Evolutionary conservation across 176 grass and related monocot species (phyloP).

Genomic region (Coix lacrymajobi): DNA sequence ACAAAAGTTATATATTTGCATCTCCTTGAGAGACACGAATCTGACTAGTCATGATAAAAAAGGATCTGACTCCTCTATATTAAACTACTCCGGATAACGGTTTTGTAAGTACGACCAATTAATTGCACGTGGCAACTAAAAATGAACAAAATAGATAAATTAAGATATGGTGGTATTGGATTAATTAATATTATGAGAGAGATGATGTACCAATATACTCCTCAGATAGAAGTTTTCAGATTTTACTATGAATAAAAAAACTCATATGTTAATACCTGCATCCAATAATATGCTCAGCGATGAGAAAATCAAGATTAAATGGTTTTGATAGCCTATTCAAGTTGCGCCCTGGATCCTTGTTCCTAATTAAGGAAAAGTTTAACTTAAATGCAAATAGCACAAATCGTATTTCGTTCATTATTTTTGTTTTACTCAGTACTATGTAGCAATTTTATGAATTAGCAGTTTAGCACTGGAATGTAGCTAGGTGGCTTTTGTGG

Average conservation of each 20-base stretch:
- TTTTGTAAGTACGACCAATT: not conserved
- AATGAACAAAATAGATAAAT: not conserved
- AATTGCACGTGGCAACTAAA: not conserved
- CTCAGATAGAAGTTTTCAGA: not conserved
- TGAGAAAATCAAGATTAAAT: not conserved
- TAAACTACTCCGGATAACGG: not conserved
- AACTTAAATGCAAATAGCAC: not conserved
- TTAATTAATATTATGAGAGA: not conserved
- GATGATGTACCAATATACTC: not conserved
- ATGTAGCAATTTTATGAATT: not conserved
- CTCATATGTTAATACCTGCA: not conserved
- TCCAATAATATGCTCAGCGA: not conserved
- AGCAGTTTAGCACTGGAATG: not conserved
- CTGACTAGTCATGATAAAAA: not conserved
- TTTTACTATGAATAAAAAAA: no score
- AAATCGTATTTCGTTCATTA: not conserved
- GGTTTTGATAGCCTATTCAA: not conserved
- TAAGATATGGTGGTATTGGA: not conserved
- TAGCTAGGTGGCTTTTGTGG: not conserved
- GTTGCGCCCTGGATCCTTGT: no score
- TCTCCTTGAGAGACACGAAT: not conserved
- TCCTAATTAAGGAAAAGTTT: not conserved
- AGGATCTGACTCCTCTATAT: not conserved
- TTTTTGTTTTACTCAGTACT: not conserved
- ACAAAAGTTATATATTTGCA: not conserved